Evolutionary conservation across 495 filamentous ascomycete genomes (phyloP).

Genomic region (Entonaema liquescens): DNA sequence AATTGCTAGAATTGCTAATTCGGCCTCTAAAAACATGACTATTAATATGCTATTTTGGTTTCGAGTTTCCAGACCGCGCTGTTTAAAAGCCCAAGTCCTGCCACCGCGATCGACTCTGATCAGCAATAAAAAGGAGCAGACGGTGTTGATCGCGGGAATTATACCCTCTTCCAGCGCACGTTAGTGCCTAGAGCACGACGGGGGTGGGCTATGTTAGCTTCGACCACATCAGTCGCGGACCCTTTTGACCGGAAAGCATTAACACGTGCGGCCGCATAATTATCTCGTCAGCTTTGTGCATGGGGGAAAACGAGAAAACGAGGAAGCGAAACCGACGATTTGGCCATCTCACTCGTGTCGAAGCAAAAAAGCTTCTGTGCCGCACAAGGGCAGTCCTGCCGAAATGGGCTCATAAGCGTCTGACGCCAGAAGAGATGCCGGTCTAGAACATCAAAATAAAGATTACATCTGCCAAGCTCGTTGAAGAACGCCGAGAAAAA

Average conservation of each 20-base stretch:
- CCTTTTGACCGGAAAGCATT: background rate
- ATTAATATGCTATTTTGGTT: background rate
- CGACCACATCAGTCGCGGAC: background rate
- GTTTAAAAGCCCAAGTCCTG: background rate
- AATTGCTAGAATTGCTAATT: background rate
- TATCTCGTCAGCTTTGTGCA: background rate
- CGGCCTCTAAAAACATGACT: background rate
- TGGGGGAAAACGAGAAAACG: background rate
- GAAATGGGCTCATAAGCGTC: background rate
- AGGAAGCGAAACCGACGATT: background rate
- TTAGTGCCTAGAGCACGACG: background rate
- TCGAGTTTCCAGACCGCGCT: background rate
- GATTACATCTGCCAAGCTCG: constrained; percentile 26
- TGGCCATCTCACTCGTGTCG: background rate
- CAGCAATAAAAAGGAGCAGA: background rate
- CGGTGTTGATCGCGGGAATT: background rate
- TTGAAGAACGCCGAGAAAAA: constrained; percentile 3
- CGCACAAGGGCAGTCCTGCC: constrained; percentile 22
- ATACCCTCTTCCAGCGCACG: background rate
- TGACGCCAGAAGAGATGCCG: background rate
- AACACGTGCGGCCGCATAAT: background rate
- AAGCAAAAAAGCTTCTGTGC: constrained; percentile 16
- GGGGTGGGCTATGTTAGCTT: background rate
- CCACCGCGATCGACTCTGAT: background rate
- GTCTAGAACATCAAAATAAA: constrained; percentile 18